Conservation (phyloP, 2,329 filamentous ascomycete species). For the Coniochaeta prunicola region DNA sequence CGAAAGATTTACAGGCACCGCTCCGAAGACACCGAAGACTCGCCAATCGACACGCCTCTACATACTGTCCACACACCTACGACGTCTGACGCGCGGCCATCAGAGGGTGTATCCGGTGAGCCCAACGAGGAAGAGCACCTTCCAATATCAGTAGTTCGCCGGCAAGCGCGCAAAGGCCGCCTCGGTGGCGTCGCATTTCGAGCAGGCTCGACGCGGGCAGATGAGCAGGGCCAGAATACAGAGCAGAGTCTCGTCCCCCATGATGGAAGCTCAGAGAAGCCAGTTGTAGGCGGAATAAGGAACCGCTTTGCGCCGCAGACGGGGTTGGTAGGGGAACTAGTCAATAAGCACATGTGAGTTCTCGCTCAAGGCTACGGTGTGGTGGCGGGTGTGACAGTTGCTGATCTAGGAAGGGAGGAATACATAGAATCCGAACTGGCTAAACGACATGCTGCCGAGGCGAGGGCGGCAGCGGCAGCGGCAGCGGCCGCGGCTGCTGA, state of each 20-base stretch:
- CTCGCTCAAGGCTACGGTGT: conserved; percentile 3
- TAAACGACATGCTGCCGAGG: conserved; percentile 41
- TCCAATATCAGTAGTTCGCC: conserved; percentile 19
- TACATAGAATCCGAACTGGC: conserved; percentile 78
- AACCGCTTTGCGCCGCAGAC: conserved; percentile 67
- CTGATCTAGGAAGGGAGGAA: conserved; percentile 74
- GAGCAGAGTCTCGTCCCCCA: conserved; percentile 28
- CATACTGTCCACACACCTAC: not conserved
- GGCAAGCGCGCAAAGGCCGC: conserved; percentile 42
- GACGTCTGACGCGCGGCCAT: not conserved
- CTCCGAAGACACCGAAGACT: conserved; percentile 20
- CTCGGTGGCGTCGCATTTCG: conserved; percentile 52
- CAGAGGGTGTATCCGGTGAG: conserved; percentile 1
- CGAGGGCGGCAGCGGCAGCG: conserved; percentile 9
- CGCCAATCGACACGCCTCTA: conserved; percentile 1
- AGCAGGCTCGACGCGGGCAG: conserved; percentile 19
- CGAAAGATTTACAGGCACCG: conserved; percentile 53
- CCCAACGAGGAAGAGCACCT: conserved; percentile 6
- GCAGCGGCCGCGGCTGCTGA: not conserved
- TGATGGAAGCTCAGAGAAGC: conserved; percentile 19
- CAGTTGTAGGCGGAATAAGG: conserved; percentile 23
- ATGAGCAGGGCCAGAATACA: conserved; percentile 17
- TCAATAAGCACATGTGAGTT: conserved; percentile 76
- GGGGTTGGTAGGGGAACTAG: conserved; percentile 55
- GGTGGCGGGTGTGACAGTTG: conserved; percentile 20